Evolutionary conservation across 352 stramenopile genomes (phyloP).

Genomic region (Globisporangium radiosum): DNA sequence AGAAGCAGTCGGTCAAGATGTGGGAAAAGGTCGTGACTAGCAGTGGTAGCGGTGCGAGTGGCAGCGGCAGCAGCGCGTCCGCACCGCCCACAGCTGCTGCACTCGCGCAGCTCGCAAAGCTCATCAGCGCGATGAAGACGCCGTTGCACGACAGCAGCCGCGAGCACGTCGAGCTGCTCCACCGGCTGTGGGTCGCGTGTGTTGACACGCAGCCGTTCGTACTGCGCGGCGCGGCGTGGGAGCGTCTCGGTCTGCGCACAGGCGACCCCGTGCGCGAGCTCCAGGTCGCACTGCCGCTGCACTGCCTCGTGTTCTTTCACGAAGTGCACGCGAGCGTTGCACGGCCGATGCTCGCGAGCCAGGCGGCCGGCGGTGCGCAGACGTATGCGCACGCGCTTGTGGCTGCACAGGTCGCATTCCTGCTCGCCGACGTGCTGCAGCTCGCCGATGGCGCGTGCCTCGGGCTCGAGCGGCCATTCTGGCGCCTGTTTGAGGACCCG

Average conservation of each 20-base stretch:
- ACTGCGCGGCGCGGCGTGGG: slow-evolving; percentile 40
- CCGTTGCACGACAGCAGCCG: slow-evolving; percentile 44
- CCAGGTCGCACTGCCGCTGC: slow-evolving; percentile 61
- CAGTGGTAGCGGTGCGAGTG: not conserved
- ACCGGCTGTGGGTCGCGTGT: slow-evolving; percentile 62
- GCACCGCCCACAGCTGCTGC: slow-evolving; percentile 49
- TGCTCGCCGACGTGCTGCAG: slow-evolving; percentile 67
- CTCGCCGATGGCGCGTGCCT: slow-evolving; percentile 68
- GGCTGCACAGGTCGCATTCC: slow-evolving; percentile 40
- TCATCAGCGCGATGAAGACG: slow-evolving; percentile 57
- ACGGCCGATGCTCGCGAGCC: slow-evolving; percentile 61
- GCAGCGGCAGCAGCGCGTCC: slow-evolving; percentile 7
- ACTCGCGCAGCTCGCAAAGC: slow-evolving; percentile 60
- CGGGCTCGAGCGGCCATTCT: slow-evolving; percentile 71
- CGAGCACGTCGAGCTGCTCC: slow-evolving; percentile 68
- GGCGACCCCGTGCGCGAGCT: slow-evolving; percentile 66
- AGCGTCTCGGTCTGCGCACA: slow-evolving; percentile 53
- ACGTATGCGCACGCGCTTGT: slow-evolving; percentile 62
- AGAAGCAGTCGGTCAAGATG: slow-evolving; percentile 68
- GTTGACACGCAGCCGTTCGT: slow-evolving; percentile 60
- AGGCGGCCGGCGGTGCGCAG: slow-evolving; percentile 30
- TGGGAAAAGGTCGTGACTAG: slow-evolving; percentile 61
- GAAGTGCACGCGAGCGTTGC: slow-evolving; percentile 60
- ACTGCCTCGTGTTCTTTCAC: slow-evolving; percentile 81
- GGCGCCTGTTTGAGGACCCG: slow-evolving; percentile 80